Base-by-base conservation (phyloP, 2,329 filamentous ascomycete genomes). In the Ceratocystis cubensis region DNA sequence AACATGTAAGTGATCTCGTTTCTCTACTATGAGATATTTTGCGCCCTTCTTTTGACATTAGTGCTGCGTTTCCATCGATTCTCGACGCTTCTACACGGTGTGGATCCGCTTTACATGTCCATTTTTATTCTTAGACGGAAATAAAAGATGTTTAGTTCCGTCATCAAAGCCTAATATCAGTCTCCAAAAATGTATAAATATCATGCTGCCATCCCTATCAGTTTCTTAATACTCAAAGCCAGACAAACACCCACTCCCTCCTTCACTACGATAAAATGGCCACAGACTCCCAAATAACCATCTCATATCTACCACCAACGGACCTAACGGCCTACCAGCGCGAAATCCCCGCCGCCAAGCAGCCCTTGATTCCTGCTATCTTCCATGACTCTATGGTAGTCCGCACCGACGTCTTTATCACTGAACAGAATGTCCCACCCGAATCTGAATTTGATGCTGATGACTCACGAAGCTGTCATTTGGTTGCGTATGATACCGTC, bases 381-480 rank as follows among this genome's bases (percentile, higher is more conserved):
- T 89, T 91, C 75, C 74, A 82, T 61, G 83, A 87, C 70, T 83
- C 83, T 69, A 86, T 88, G 84, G 74, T 77, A 64, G 80, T 88
- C 56, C 82, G 86, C 45, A 77, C 83, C 68, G 72, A 75, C 20
- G 85, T 88, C 65, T 88, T 86, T 71, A 81, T 87, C 28, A 46
- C 76, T 6, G 85, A 87, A 71, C 85, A 88, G 71, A 71, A 75
- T 0, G 77, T 84, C 15, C 79, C 82, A 0, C 75, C 84, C 0
- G 84, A 88, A 46, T 83, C 85, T 70, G 92, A 97, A 75, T 81
- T 90, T 70, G 93, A 96, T 77, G 77, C 80, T 0, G 91, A 96
- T 73, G 93, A 97, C 74, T 70, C 81, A 0, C 83, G 89, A 45
- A 87, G 85, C 70, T 93, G 87, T 76, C 91, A 96, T 75, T 96